Conservation (phyloP, 108 stramenopile species). For the Pseudonitzschia pungens region DNA sequence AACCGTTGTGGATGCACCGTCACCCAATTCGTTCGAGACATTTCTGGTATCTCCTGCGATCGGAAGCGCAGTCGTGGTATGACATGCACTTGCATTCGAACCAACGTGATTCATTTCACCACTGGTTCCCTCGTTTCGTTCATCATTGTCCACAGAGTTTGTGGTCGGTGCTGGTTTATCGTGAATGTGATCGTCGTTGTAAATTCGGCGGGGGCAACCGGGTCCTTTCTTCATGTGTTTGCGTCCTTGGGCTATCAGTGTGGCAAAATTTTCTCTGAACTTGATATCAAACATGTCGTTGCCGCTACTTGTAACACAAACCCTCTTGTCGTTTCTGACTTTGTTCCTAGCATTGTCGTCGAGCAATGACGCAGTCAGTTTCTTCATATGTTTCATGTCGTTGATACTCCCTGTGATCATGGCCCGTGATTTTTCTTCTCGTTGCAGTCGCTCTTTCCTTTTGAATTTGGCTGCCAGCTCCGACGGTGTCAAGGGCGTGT, state of each 20-base stretch:
- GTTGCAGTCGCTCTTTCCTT: constrained; percentile 37
- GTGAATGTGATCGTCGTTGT: constrained; percentile 4
- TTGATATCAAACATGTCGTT: background rate
- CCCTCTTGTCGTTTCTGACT: background rate
- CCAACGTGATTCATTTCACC: background rate
- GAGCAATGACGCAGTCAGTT: background rate
- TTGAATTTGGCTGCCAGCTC: constrained; percentile 41
- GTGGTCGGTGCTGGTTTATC: background rate
- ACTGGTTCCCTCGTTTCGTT: background rate
- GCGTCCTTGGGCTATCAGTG: background rate
- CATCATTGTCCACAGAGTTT: background rate
- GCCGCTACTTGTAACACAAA: background rate
- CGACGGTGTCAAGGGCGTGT: constrained; percentile 36
- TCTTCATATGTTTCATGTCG: constrained; percentile 4
- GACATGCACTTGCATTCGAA: too few species aligned
- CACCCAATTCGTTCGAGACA: background rate
- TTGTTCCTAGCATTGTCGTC: background rate
- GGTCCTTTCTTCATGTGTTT: background rate
- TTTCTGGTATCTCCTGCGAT: too few species aligned
- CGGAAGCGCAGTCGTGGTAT: too few species aligned
- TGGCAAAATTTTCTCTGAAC: background rate
- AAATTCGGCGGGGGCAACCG: background rate
- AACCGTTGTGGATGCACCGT: background rate
- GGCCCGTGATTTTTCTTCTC: constrained; percentile 16
- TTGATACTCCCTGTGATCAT: background rate